Percentiles rank a stretch among this genome's conserved stretches.
Conservation (phyloP, 2,329 filamentous ascomycete genomes). For the Calonectria pteridis region DNA sequence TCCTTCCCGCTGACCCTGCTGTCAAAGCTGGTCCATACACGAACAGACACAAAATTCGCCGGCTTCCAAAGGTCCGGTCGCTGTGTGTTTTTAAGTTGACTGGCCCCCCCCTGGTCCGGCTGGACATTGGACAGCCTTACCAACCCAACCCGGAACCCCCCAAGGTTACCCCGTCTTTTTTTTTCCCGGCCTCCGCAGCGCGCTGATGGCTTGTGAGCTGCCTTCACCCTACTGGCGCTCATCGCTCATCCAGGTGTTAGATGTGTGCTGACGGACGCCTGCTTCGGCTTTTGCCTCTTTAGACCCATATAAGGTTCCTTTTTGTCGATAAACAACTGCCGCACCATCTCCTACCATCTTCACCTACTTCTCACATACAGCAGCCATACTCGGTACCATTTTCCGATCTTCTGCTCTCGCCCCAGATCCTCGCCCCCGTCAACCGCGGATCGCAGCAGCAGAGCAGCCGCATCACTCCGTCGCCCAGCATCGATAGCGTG, state of each 20-base stretch:
- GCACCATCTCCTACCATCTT: conserved; percentile 15
- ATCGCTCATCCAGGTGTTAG: conserved; percentile 12
- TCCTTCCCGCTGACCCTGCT: not conserved
- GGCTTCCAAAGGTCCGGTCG: conserved; percentile 15
- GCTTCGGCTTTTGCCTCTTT: conserved; percentile 17
- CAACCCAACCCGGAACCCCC: conserved; percentile 19
- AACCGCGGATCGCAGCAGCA: not conserved
- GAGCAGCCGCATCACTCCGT: not conserved
- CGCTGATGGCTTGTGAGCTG: conserved; percentile 22
- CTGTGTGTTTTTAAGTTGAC: conserved; percentile 25
- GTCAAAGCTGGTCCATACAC: not conserved
- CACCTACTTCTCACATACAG: not conserved
- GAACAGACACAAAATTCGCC: conserved; percentile 2
- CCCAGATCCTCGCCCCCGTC: not conserved
- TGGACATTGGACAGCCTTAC: conserved; percentile 31
- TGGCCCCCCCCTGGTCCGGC: conserved; percentile 21
- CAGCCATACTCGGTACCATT: not conserved
- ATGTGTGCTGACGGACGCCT: conserved; percentile 24
- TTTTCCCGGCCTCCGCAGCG: conserved; percentile 31
- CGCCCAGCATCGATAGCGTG: conserved; percentile 21
- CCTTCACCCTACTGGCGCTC: conserved; percentile 7
- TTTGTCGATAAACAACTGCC: conserved; percentile 22
- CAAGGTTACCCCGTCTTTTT: conserved; percentile 32
- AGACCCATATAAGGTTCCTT: conserved; percentile 20
- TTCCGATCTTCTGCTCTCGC: not conserved